A percentile compares a stretch with the other conserved stretches of the same genome.
Conservation (phyloP, 805 yeast species). For the Kazachstania psychrophila region DNA sequence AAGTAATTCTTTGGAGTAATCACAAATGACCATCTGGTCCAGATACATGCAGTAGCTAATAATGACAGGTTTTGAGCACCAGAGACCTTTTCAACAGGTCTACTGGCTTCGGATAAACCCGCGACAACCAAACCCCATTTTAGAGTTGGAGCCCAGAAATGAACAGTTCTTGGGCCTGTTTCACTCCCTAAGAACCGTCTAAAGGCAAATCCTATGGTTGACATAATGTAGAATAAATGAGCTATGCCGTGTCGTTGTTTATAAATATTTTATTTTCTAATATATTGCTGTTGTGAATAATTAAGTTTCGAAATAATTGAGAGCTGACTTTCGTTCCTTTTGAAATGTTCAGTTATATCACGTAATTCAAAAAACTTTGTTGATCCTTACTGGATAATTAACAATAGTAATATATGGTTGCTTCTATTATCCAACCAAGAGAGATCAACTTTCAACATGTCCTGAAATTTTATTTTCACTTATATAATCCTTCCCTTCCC, state of each 20-base stretch:
- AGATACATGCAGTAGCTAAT: constrained; percentile 84
- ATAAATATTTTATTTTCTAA: neutral
- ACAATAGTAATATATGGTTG: too few relatives aligned
- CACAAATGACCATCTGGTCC: constrained; percentile 98
- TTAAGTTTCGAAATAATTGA: neutral
- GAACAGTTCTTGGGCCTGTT: constrained; percentile 94
- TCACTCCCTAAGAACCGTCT: constrained; percentile 69
- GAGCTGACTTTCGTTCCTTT: constrained; percentile 6
- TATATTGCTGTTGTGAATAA: neutral
- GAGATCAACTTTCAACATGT: too few relatives aligned
- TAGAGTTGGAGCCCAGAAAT: constrained; percentile 84
- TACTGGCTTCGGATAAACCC: constrained; percentile 73
- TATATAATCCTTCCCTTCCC: too few relatives aligned
- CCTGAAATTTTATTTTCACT: too few relatives aligned
- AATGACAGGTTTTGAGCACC: constrained; percentile 68
- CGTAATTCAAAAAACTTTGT: too few relatives aligned
- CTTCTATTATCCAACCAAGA: too few relatives aligned
- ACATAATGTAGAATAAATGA: constrained; percentile 4
- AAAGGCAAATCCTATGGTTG: constrained; percentile 34
- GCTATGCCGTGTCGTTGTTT: neutral
- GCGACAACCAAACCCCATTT: constrained; percentile 93
- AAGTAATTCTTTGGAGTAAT: constrained; percentile 81
- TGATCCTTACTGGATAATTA: too few relatives aligned
- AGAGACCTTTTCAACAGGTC: constrained; percentile 89
- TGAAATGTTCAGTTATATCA: constrained; percentile 4